phyloP scores from a whole-genome alignment of 805 yeast genomes.

The Candida namnaoensis region DNA sequence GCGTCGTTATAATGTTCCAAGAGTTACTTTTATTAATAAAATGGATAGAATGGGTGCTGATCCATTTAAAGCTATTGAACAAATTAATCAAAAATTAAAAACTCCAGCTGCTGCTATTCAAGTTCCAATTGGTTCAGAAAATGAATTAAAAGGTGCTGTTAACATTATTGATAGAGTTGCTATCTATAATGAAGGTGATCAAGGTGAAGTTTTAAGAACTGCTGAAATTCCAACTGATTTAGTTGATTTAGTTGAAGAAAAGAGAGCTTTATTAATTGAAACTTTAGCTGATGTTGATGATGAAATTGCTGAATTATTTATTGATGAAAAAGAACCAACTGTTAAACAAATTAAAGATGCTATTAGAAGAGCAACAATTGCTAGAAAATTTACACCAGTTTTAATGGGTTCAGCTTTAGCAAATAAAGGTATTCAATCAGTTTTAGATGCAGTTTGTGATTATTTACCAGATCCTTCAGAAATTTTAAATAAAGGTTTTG shows the following conservation, averaged over 20 bases:
- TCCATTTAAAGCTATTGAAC: conserved; percentile 93
- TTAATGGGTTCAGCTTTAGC: conserved; percentile 98
- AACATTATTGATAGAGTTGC: conserved; percentile 86
- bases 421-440: conserved; percentile 92
- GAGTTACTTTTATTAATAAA: conserved; percentile 92
- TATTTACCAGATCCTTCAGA: conserved; percentile 94
- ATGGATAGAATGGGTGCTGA: conserved; percentile 99
- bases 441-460: conserved; percentile 91
- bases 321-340: conserved; percentile 87
- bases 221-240: conserved; percentile 73
- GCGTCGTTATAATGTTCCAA: conserved; percentile 96
- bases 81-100: conserved; percentile 76
- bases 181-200: conserved; percentile 79
- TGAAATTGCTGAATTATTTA: conserved; percentile 85
- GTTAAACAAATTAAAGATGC: conserved; percentile 78
- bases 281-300: conserved; percentile 98
- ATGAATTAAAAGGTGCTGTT: conserved; percentile 77
- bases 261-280: conserved; percentile 78
- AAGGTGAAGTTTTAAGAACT: conserved; percentile 74
- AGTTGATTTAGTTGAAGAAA: conserved; percentile 79
- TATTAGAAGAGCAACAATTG: conserved; percentile 91
- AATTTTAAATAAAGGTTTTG: conserved; percentile 84
- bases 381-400: conserved; percentile 97
- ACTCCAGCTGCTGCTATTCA: conserved; percentile 97
- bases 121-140: conserved; percentile 95